Base-by-base conservation (phyloP, 371 early-diverging fungal genomes). In the Mortierella sp. region DNA sequence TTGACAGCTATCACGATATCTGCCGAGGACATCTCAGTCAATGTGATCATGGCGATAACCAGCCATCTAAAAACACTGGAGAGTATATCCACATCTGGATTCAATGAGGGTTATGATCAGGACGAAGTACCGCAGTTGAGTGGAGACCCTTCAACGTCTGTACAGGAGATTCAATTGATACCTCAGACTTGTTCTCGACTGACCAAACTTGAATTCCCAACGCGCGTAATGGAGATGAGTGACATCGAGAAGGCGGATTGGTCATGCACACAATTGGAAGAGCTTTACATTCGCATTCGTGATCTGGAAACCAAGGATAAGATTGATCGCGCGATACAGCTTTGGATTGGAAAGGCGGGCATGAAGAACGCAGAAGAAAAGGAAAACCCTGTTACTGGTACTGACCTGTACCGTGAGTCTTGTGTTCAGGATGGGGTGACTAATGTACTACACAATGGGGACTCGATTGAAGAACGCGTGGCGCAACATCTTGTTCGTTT, bases 401-500 rank as follows among this genome's bases (percentile, higher is more conserved):
- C n/a, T n/a, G n/a, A n/a, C n/a, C n/a, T n/a, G n/a, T n/a, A n/a
- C n/a, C n/a, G n/a, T n/a, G n/a, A n/a, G n/a, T n/a, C n/a, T n/a
- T n/a, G n/a, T n/a, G n/a, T n/a, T n/a, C n/a, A n/a, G n/a, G n/a
- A n/a, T n/a, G n/a, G n/a, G n/a, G 34, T 10, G 34, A 34, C 34
- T 34, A 10, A 4, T 34, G 34, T 10, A 34, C 41, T 41, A 41
- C 5, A 16, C 45, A 14, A 50, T 50, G 28, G 16, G 16, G 18
- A 6, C 8, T 8, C 23, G 42, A 9, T 54, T 41, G 54, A n/a
- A 12, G 42, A 18, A 14, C 27, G 41, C 4, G 54, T 54, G 5
- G 54, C 38, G 24, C 41, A 10, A 38, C 54, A 54, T 41, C 42
- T 54, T 16, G 38, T 41, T 19, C 38, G 38, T 21, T 54, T 54